Percentiles rank a stretch among this genome's conserved stretches.
Conservation (phyloP, 1,284 basidiomycete species). For the Caloboletus inedulis region DNA sequence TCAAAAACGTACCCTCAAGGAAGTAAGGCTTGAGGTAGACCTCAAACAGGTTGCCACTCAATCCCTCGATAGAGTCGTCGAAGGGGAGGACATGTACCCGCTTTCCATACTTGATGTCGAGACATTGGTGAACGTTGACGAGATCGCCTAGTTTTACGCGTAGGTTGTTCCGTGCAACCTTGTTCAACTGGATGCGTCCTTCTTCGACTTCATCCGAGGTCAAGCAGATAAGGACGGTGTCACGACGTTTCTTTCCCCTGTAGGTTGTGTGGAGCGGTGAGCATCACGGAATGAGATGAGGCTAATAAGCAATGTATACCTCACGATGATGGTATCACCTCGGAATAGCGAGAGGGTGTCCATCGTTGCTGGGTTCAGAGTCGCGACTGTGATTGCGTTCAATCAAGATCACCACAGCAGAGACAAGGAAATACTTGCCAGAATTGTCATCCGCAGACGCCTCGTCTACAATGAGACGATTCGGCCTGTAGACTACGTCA, state of each 20-base stretch:
- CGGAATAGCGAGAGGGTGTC: conserved; percentile 92
- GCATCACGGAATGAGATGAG: conserved; percentile 2
- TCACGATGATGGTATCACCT: conserved; percentile 89
- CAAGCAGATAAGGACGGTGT: conserved; percentile 94
- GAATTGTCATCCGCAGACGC: conserved; percentile 90
- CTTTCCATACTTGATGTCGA: conserved; percentile 99
- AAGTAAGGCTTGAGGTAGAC: conserved; percentile 99
- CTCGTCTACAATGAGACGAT: conserved; percentile 93
- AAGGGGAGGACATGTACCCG: conserved; percentile 96
- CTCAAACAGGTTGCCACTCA: conserved; percentile 98
- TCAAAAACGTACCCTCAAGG: conserved; percentile 74
- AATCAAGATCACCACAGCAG: not conserved
- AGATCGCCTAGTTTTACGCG: conserved; percentile 97
- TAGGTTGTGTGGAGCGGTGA: conserved; percentile 9
- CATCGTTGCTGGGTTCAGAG: conserved; percentile 95
- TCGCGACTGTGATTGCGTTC: conserved; percentile 63
- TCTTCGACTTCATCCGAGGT: conserved; percentile 96
- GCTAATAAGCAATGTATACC: conserved; percentile 46
- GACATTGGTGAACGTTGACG: conserved; percentile 92
- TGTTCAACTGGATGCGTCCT: conserved; percentile 98
- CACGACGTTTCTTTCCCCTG: conserved; percentile 92
- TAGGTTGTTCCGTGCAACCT: conserved; percentile 97
- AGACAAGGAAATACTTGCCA: conserved; percentile 45
- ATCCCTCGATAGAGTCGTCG: conserved; percentile 96
- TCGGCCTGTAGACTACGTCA: conserved; percentile 58